Evolutionary conservation across 2,329 filamentous ascomycete genomes (phyloP), one percentile per base, ranked within the genome.

Genomic region (Penicillium corylophilum): DNA sequence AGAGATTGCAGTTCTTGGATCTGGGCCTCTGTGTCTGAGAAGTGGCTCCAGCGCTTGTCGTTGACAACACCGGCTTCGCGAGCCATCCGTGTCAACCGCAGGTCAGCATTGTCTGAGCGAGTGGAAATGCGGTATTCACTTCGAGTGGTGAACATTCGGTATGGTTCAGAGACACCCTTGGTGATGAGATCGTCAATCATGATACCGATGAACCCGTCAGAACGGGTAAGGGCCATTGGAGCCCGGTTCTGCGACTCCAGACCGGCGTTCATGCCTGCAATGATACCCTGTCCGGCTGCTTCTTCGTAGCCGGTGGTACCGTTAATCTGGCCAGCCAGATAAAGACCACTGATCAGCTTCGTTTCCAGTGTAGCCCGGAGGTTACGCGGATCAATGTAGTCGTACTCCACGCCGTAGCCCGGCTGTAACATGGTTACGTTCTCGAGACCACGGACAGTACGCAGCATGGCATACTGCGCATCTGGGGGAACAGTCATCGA

Each of bases 161-260:
- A 99, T 1, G 94, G 94, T 68, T 99, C 94, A 2, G 89, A 92
- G 26, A 99, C 94, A 43, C 94, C 94, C 73, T 96, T 97, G 20
- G 93, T 97, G 66, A 95, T 86, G 33, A 99, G 83, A 69, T 99
- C 94, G 72, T 99, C 94, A 64, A 99, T 92, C 91, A 99, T 96
- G 74, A 99, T 88, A 60, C 94, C 94, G 65, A 99, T 97, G 71
- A 96, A 99, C 12, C 90, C 91, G 70, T 99, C 93, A 1, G 88
- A 86, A 57, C 94, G 82, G 7, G 86, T 86, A 26, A 99, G 76
- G 0, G 82, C 82, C 54, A 95, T 79, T 0, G 85, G 80, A 1
- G 78, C 71, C 51, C 87, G 83, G 1, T 82, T 82, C 54, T 83
- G 81, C 0, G 92, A 84, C 1, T 86, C 81, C n/a, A 94, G 82